These are phyloP conservation scores for Cryptococcus sp. DNA, from an alignment of 1,284 basidiomycete species.

Conservation along the genomic window DNA sequence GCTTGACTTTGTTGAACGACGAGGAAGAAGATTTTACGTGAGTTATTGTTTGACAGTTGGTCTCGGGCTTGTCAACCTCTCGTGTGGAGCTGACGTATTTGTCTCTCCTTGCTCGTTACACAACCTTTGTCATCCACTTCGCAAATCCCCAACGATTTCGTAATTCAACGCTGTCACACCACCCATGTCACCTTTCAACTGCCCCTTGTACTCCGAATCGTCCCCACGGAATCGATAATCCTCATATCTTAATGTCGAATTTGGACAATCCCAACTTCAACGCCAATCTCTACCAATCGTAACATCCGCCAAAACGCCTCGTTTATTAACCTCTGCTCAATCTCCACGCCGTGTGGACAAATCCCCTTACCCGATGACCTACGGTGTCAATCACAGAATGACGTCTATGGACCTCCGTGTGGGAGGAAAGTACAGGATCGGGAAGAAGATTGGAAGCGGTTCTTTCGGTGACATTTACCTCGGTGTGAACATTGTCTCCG, in stretches of 20 bases:
- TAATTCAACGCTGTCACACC: too few species aligned
- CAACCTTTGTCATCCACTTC: too few species aligned
- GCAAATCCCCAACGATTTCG: too few species aligned
- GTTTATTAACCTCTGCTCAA: conserved; percentile 1
- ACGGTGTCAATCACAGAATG: conserved; percentile 37
- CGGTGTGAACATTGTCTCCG: conserved; percentile 99
- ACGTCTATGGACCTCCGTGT: conserved; percentile 83
- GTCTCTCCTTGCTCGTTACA: too few species aligned
- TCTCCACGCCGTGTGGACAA: conserved; percentile 3
- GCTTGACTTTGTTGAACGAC: too few species aligned
- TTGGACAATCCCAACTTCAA: too few species aligned
- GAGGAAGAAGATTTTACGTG: too few species aligned
- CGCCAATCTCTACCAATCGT: neutral
- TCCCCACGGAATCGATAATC: neutral
- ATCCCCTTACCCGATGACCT: conserved; percentile 15
- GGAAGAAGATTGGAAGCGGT: conserved; percentile 99
- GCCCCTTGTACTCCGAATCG: neutral
- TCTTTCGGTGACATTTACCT: conserved; percentile 99
- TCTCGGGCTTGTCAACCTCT: too few species aligned
- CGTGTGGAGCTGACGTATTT: too few species aligned
- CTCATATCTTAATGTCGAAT: too few species aligned
- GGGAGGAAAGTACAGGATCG: conserved; percentile 97
- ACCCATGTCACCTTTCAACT: conserved; percentile 4
- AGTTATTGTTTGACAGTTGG: too few species aligned
- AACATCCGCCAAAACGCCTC: conserved; percentile 6